Evolutionary conservation across 116 monocot species (phyloP).

Genomic region (Cymodocea nodosa): DNA sequence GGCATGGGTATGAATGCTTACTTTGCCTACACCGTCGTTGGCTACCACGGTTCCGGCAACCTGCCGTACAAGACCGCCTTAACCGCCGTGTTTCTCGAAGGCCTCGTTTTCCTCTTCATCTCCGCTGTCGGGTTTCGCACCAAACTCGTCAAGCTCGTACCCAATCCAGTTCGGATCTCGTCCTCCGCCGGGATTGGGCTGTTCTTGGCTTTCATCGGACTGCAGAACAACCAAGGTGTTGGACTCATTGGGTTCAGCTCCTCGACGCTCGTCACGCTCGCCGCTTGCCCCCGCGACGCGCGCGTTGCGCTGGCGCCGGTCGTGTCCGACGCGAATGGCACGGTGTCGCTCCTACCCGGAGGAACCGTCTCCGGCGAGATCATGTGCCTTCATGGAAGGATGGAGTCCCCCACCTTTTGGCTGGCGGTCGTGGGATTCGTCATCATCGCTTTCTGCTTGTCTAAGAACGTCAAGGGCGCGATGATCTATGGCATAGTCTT

Average conservation of each 20-base stretch:
- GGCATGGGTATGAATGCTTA: conserved; percentile 94
- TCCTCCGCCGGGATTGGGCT: conserved; percentile 79
- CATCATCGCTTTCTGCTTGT: conserved; percentile 64
- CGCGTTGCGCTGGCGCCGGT: conserved; percentile 72
- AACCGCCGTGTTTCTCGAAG: conserved; percentile 64
- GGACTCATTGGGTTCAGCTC: conserved; percentile 70
- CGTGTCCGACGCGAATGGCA: conserved; percentile 52
- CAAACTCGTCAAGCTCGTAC: conserved; percentile 55
- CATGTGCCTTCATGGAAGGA: conserved; percentile 61
- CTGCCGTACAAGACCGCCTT: conserved; percentile 60
- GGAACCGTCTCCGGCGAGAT: conserved; percentile 55
- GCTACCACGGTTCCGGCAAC: conserved; percentile 79
- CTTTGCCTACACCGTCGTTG: conserved; percentile 85
- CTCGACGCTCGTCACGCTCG: conserved; percentile 64
- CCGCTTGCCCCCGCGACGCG: conserved; percentile 42
- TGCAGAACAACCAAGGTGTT: conserved; percentile 69
- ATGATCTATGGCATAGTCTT: conserved; percentile 93
- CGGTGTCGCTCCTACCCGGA: conserved; percentile 52
- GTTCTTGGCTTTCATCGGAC: conserved; percentile 80
- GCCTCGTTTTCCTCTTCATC: conserved; percentile 44
- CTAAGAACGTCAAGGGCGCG: conserved; percentile 63
- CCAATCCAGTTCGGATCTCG: conserved; percentile 49
- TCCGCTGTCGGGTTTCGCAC: conserved; percentile 60
- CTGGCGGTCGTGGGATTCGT: conserved; percentile 68
- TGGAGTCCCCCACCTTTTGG: conserved; percentile 92